Conservation (phyloP, 1,284 basidiomycete species). For the Ganoderma multipileum region DNA sequence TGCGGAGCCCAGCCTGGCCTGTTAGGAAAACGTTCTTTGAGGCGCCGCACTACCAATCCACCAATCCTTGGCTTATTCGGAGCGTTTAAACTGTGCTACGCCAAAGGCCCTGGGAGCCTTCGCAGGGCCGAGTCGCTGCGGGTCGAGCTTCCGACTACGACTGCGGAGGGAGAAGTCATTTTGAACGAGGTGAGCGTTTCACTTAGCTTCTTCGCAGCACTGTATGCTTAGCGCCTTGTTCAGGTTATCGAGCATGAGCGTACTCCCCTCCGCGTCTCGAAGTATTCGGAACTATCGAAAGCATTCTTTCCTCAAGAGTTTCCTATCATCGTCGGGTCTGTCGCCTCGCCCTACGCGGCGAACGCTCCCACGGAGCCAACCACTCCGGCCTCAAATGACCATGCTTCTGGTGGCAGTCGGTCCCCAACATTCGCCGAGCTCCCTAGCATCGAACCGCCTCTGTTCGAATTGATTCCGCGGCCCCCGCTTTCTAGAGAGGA, state of each 20-base stretch:
- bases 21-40: not conserved
- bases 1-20: not conserved
- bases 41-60: not conserved
- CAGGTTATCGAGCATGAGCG: not conserved
- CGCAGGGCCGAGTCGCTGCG: conserved; percentile 33
- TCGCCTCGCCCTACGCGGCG: not conserved
- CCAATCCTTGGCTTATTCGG: conserved; percentile 15
- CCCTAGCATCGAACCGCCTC: conserved; percentile 62
- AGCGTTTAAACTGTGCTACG: conserved; percentile 25
- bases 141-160: conserved; percentile 7
- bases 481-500: conserved; percentile 48
- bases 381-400: conserved; percentile 23
- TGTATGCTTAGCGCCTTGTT: not conserved
- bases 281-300: not conserved
- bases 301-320: not conserved
- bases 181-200: conserved; percentile 10
- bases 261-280: not conserved
- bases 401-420: not conserved
- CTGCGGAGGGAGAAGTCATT: conserved; percentile 2
- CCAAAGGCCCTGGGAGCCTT: conserved; percentile 29
- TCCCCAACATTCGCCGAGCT: conserved; percentile 36
- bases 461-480: conserved; percentile 38
- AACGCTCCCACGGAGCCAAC: conserved; percentile 33
- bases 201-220: not conserved
- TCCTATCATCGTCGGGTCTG: conserved; percentile 2